phyloP scores from a whole-genome alignment of 2,329 filamentous ascomycete genomes.

The Fonsecaea nubica region DNA sequence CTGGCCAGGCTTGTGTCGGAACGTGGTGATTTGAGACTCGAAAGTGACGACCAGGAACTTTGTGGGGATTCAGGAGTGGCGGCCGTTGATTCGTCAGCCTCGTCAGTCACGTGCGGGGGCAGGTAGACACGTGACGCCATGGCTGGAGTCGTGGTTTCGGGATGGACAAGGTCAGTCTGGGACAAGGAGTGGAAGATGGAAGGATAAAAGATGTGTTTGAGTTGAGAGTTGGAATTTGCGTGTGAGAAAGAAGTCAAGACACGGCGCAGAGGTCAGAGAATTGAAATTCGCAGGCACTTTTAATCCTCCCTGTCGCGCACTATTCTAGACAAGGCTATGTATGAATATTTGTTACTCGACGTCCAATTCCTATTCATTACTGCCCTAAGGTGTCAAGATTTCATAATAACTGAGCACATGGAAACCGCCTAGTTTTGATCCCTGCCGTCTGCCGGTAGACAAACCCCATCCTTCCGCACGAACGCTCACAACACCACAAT shows the following conservation, averaged over 20 bases:
- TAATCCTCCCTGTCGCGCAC: no score
- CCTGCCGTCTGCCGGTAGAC: neutral
- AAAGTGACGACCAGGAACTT: neutral
- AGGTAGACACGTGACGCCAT: neutral
- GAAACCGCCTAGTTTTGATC: slow-evolving; percentile 1
- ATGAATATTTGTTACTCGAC: no score
- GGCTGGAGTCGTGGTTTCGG: neutral
- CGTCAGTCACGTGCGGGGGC: neutral
- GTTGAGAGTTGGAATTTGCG: neutral
- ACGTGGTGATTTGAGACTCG: neutral
- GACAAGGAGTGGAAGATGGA: neutral
- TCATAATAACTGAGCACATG: neutral
- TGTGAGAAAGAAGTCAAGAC: neutral
- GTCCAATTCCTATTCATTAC: slow-evolving; percentile 6
- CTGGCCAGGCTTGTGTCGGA: neutral
- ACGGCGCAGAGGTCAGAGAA: neutral
- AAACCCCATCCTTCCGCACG: slow-evolving; percentile 1
- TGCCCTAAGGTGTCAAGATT: slow-evolving; percentile 10
- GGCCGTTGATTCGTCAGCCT: neutral
- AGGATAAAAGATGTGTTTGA: neutral
- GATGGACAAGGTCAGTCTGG: neutral
- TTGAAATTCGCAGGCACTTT: no score
- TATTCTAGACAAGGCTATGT: no score
- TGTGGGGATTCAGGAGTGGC: neutral
- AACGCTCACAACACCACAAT: slow-evolving; percentile 9